Evolutionary conservation across 1,284 basidiomycete species (phyloP), one percentile per base, ranked within the genome.

Genomic region (Fomes fomentarius): DNA sequence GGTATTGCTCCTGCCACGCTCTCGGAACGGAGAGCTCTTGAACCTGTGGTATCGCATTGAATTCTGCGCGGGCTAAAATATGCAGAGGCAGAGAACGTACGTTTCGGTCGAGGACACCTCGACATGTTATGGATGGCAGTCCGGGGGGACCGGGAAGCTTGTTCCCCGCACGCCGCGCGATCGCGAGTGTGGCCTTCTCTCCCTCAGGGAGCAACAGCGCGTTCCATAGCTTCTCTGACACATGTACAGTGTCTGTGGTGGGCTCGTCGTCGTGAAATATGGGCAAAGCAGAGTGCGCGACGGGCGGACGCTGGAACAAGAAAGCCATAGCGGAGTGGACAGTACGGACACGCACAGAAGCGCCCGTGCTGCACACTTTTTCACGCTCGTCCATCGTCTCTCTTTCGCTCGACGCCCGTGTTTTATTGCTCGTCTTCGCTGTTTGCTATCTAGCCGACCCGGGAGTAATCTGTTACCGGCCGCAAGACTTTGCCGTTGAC

Each of bases 221-320:
- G 21, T 57, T 42, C 64, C 62, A 66, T n/a, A 64, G 12, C 12
- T 48, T 45, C 40, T 61, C 34, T 12, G 64, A 54, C 19, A 66
- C 41, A 28, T 49, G 57, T 22, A 60, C 54, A 22, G 43, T 33
- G 24, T 62, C 57, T 26, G n/a, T 19, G 31, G 46, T 52, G 28
- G 33, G 30, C 1, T 33, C 39, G 26, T 56, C 49, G 47, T 49
- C 35, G 42, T 54, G 38, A 47, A 61, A 50, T 8, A 55, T 31
- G 45, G 50, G 60, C 17, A 30, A 14, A 19, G 40, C 33, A n/a
- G 42, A 41, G 49, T 43, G 44, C 14, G 54, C 52, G 45, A 48
- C 28, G 38, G 60, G 58, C n/a, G 59, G 59, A 45, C 56, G 60
- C 43, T 63, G 50, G 56, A 65, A 67, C 50, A 66, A 60, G 57